Conservation (phyloP, 352 stramenopile genomes). For the Phytophthora sansomeana region DNA sequence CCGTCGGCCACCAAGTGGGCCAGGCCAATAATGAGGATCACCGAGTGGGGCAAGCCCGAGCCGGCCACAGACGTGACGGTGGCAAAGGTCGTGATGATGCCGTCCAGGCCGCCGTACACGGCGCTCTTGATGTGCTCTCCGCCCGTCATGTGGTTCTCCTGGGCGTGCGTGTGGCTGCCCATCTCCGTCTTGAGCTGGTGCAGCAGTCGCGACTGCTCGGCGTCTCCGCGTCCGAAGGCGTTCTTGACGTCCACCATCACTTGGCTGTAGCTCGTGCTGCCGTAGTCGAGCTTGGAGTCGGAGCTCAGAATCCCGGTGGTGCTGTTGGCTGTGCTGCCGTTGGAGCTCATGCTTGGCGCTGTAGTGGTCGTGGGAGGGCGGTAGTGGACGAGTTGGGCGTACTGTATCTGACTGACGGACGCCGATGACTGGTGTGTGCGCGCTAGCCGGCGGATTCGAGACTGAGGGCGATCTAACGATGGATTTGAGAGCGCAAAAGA, state of each 20-base stretch:
- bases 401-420: too few relatives aligned
- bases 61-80: slow-evolving; percentile 95
- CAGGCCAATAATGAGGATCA: slow-evolving; percentile 96
- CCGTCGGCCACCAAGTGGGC: slow-evolving; percentile 96
- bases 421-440: slow-evolving; percentile 6
- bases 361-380: neutral
- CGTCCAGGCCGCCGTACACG: slow-evolving; percentile 97
- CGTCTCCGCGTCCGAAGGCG: slow-evolving; percentile 56
- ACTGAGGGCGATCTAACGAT: slow-evolving; percentile 24
- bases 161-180: slow-evolving; percentile 59
- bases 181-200: slow-evolving; percentile 79
- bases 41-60: slow-evolving; percentile 84
- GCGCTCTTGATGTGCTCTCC: slow-evolving; percentile 87
- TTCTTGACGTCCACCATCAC: slow-evolving; percentile 66
- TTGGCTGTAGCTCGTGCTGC: slow-evolving; percentile 46
- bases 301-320: slow-evolving; percentile 34
- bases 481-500: neutral
- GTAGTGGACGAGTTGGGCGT: too few relatives aligned
- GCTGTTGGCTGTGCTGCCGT: slow-evolving; percentile 24
- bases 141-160: slow-evolving; percentile 78
- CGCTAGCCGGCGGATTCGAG: slow-evolving; percentile 24
- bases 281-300: slow-evolving; percentile 55
- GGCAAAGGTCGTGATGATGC: slow-evolving; percentile 96
- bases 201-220: slow-evolving; percentile 61
- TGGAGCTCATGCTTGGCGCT: slow-evolving; percentile 30